Percentiles rank a stretch among this genome's conserved stretches.
Conservation (phyloP, 345 rosid species). For the Camelina neglecta region DNA sequence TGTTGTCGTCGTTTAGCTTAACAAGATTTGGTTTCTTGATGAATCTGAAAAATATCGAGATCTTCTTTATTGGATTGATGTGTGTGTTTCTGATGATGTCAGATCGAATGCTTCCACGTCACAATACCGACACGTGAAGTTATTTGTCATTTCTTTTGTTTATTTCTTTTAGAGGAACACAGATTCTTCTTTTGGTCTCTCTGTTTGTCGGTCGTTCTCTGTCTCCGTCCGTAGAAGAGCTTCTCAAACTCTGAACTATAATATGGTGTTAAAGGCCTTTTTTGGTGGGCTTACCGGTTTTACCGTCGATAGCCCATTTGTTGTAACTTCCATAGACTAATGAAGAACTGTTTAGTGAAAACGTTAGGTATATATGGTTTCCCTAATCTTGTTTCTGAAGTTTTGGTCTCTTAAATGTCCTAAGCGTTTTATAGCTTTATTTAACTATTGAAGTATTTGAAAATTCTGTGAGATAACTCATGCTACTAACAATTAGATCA, state of each 20-base stretch:
- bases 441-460: not conserved
- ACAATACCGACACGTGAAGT: slow-evolving; percentile 42
- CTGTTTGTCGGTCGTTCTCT: slow-evolving; percentile 34
- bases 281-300: slow-evolving; percentile 16
- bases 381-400: not conserved
- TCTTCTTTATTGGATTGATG: slow-evolving; percentile 30
- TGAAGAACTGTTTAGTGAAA: not conserved
- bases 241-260: slow-evolving; percentile 1
- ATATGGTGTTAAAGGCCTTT: not conserved
- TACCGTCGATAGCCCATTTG: slow-evolving; percentile 8
- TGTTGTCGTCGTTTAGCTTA: not conserved
- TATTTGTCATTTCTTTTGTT: slow-evolving; percentile 11
- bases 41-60: slow-evolving; percentile 19
- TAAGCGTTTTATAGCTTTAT: not conserved
- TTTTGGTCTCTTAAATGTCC: too few species aligned
- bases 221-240: not conserved
- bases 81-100: slow-evolving; percentile 26
- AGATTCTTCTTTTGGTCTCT: slow-evolving; percentile 36
- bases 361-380: not conserved
- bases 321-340: not conserved
- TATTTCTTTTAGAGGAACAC: slow-evolving; percentile 18
- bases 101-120: slow-evolving; percentile 38
- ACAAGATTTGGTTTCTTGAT: not conserved
- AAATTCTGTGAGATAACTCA: not conserved
- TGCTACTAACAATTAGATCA: not conserved